Conservation (phyloP, 2,329 filamentous ascomycete species). For the Cylindrodendrum hubeiense region DNA sequence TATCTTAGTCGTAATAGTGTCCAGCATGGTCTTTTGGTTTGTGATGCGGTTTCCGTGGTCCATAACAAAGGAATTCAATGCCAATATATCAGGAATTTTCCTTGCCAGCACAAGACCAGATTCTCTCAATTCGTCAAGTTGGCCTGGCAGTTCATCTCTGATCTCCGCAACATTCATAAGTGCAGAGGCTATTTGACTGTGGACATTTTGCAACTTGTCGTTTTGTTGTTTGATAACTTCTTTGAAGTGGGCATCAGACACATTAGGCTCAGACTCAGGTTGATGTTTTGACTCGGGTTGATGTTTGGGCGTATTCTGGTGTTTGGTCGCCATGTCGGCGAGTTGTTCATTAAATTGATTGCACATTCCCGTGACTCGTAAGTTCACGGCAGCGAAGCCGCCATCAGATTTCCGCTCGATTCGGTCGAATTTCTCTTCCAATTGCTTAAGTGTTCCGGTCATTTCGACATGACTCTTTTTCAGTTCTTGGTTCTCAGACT, state of each 20-base stretch:
- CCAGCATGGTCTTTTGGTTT: slow-evolving; percentile 23
- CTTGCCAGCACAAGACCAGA: background rate
- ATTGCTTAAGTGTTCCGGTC: slow-evolving; percentile 19
- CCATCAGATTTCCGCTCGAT: slow-evolving; percentile 45
- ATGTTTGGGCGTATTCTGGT: background rate
- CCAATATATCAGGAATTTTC: background rate
- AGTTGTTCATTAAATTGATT: slow-evolving; percentile 13
- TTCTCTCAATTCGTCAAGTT: background rate
- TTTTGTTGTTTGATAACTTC: background rate
- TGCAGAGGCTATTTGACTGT: background rate
- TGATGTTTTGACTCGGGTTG: background rate
- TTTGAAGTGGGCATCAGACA: background rate
- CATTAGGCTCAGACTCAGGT: background rate
- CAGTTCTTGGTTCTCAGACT: slow-evolving; percentile 25
- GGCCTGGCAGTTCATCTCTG: background rate
- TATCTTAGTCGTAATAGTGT: slow-evolving; percentile 7
- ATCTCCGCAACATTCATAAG: background rate
- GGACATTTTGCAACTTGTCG: background rate
- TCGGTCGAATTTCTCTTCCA: slow-evolving; percentile 33
- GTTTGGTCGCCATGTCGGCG: background rate
- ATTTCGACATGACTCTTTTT: slow-evolving; percentile 29
- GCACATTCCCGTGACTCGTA: slow-evolving; percentile 12
- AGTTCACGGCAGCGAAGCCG: background rate
- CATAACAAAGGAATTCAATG: background rate
- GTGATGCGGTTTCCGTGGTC: slow-evolving; percentile 9